Percentiles rank a stretch among this genome's conserved stretches.
These are phyloP conservation scores for Uronychia binucleata DNA, from an alignment of 73 alveolate species.

Conservation along the genomic window DNA sequence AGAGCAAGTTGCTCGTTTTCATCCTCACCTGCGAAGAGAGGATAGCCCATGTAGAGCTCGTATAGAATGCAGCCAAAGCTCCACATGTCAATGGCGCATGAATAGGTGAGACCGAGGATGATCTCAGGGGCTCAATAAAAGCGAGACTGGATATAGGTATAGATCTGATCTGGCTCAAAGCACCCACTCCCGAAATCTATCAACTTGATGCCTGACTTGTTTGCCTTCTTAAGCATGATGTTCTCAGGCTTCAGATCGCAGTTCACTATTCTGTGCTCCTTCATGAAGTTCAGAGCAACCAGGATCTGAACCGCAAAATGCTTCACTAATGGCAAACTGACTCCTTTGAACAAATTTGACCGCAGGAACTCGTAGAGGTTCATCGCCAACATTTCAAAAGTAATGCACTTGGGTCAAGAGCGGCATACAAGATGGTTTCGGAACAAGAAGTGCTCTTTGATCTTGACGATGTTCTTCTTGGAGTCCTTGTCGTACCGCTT, in stretches of 20 bases:
- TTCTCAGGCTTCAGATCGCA: constrained; percentile 83
- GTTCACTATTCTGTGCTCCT: constrained; percentile 19
- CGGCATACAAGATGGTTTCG: constrained; percentile 65
- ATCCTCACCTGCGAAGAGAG: constrained; percentile 78
- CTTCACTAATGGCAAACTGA: constrained; percentile 30
- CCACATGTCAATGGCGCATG: constrained; percentile 88
- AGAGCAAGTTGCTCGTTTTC: constrained; percentile 67
- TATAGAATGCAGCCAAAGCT: constrained; percentile 83
- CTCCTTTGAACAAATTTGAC: constrained; percentile 39
- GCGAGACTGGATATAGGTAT: constrained; percentile 43
- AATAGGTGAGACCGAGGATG: constrained; percentile 81
- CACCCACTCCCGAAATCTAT: constrained; percentile 40
- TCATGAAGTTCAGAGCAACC: constrained; percentile 32
- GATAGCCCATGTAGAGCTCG: constrained; percentile 82
- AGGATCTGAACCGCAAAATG: constrained; percentile 63
- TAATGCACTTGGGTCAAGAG: too few relatives aligned
- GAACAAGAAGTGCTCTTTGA: constrained; percentile 54
- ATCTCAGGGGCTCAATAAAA: constrained; percentile 90
- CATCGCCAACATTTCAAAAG: constrained; percentile 62
- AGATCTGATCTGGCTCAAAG: constrained; percentile 18
- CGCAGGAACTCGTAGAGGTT: constrained; percentile 54
- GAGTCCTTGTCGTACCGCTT: constrained; percentile 49
- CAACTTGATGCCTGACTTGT: constrained; percentile 25
- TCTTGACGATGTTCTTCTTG: constrained; percentile 48
- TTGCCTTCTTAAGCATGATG: constrained; percentile 38